Percentiles rank a stretch among this genome's conserved stretches.
phyloP scores from a whole-genome alignment of 371 early-diverging fungal genomes.

The Rhizomucor pusillus region DNA sequence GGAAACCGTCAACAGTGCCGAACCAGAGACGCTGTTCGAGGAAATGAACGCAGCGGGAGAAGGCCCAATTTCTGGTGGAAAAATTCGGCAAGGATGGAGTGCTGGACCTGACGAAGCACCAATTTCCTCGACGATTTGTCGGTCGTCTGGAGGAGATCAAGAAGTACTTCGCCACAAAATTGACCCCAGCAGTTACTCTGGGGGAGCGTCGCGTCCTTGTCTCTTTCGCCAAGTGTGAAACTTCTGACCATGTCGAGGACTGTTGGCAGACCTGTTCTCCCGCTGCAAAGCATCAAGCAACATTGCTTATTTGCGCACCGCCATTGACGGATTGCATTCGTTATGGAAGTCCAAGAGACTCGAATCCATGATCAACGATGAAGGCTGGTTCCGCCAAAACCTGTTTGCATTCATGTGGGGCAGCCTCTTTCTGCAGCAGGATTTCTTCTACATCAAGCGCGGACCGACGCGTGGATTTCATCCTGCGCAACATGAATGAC shows the following conservation, averaged over 20 bases:
- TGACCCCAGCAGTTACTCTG: not conserved
- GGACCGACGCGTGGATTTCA: constrained; percentile 3
- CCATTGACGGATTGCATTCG: not conserved
- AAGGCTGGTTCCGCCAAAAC: not conserved
- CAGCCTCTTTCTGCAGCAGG: not conserved
- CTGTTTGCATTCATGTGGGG: not conserved
- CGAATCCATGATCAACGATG: not conserved
- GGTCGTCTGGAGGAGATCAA: not conserved
- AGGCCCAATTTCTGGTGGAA: not conserved
- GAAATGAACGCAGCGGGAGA: not conserved
- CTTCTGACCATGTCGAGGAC: not conserved
- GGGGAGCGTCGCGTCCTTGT: not conserved
- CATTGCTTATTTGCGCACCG: not conserved
- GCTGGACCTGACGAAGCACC: not conserved
- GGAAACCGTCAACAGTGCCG: not conserved
- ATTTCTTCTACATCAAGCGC: not conserved
- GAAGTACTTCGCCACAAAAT: not conserved
- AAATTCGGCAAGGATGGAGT: not conserved
- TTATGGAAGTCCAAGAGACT: not conserved
- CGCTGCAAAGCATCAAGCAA: not conserved
- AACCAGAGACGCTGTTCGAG: not conserved
- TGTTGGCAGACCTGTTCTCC: not conserved
- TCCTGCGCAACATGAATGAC: not conserved
- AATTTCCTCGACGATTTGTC: not conserved
- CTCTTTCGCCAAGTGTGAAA: not conserved